phyloP scores from a whole-genome alignment of 2,329 filamentous ascomycete species.

The Aspergillus sp. region DNA sequence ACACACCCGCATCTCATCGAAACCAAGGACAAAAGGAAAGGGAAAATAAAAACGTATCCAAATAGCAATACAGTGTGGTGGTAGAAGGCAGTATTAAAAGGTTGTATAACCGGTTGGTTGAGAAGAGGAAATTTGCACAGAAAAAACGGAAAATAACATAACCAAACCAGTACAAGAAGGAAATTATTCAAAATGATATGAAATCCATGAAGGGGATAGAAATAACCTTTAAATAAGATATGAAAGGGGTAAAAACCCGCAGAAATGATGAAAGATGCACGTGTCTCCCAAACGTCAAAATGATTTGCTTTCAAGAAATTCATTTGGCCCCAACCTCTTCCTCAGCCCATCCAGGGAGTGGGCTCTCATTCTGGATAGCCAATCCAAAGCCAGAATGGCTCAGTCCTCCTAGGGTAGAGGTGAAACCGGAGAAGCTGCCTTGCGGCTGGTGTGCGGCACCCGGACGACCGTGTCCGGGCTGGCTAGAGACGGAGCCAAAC shows the following conservation, averaged over 20 bases:
- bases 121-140: constrained; percentile 21
- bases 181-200: constrained; percentile 12
- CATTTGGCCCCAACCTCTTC: constrained; percentile 53
- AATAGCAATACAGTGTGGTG: constrained; percentile 34
- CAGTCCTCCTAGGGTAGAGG: constrained; percentile 51
- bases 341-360: constrained; percentile 55
- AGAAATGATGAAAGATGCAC: constrained; percentile 6
- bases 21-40: constrained; percentile 1
- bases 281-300: constrained; percentile 14
- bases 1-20: background rate
- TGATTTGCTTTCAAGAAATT: constrained; percentile 6
- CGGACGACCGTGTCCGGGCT: constrained; percentile 27
- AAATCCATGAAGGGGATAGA: constrained; percentile 13
- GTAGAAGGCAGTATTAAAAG: constrained; percentile 24
- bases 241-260: constrained; percentile 5
- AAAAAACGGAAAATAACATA: constrained; percentile 11
- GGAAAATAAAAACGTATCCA: constrained; percentile 25
- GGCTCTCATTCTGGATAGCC: constrained; percentile 50
- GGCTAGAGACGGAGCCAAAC: constrained; percentile 40
- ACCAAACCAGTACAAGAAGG: constrained; percentile 19
- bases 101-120: constrained; percentile 16
- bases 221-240: constrained; percentile 14
- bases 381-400: constrained; percentile 52
- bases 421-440: constrained; percentile 51
- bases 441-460: constrained; percentile 37